Conservation (phyloP, 179 eudicot species). For the Camellia oleifera region DNA sequence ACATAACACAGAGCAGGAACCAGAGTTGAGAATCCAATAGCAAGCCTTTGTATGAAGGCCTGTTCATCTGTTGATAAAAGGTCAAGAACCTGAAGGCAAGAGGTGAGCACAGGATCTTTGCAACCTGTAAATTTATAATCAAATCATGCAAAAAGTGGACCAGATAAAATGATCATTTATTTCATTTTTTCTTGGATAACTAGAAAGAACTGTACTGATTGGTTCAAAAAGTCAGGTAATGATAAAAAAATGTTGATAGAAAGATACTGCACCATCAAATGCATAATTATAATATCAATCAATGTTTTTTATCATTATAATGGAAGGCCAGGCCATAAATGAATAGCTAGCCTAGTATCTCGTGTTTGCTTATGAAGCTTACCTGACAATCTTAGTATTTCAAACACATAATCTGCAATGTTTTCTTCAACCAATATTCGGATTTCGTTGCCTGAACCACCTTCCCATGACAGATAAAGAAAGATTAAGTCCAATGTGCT, state of each 20-base stretch:
- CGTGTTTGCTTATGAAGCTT: conserved; percentile 5
- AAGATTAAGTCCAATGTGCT: conserved; percentile 65
- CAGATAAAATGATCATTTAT: conserved; percentile 1
- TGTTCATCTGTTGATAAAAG: conserved; percentile 66
- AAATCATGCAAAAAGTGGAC: not conserved
- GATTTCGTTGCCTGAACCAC: conserved; percentile 50
- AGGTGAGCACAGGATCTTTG: conserved; percentile 67
- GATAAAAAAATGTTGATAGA: not conserved
- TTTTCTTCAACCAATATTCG: conserved; percentile 77
- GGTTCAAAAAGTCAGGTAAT: not conserved
- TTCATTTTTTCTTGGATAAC: not conserved
- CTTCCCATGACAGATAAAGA: conserved; percentile 58
- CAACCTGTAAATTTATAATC: conserved; percentile 39
- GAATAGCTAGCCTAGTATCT: not conserved
- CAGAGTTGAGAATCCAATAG: conserved; percentile 82
- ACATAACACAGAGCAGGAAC: conserved; percentile 67
- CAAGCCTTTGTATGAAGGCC: conserved; percentile 73
- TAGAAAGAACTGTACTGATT: not conserved
- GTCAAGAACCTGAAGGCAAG: conserved; percentile 77
- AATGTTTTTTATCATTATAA: too few species aligned
- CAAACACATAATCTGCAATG: conserved; percentile 78
- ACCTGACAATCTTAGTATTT: conserved; percentile 82
- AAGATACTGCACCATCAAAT: not conserved
- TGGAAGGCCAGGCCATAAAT: not conserved
- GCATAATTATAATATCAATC: too few species aligned